These are phyloP conservation scores for Fonsecaea pedrosoi DNA, from an alignment of 2,329 filamentous ascomycete species.

Conservation along the genomic window DNA sequence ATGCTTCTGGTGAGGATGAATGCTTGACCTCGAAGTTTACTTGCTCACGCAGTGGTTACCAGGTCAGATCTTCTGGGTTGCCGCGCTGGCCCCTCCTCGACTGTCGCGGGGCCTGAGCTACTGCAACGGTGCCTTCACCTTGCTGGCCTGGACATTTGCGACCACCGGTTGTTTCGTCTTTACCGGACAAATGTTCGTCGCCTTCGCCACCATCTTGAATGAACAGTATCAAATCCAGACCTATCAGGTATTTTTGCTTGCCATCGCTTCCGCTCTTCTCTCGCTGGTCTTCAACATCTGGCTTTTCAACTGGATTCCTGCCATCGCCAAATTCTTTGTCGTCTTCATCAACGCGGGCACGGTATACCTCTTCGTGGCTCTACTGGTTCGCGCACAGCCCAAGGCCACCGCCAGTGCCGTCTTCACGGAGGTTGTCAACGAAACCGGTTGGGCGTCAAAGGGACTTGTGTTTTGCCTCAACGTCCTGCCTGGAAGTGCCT, in stretches of 20 bases:
- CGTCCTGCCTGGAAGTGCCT: conserved; percentile 13
- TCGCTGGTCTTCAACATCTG: too few species aligned
- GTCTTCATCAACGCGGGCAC: conserved; percentile 30
- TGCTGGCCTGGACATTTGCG: conserved; percentile 51
- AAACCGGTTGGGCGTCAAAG: conserved; percentile 41
- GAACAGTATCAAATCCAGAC: conserved; percentile 2
- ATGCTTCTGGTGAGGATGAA: conserved; percentile 55
- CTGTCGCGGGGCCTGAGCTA: conserved; percentile 57
- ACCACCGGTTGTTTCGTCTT: conserved; percentile 62
- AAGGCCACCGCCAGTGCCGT: conserved; percentile 31
- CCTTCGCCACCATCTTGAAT: too few species aligned
- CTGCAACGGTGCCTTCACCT: conserved; percentile 47
- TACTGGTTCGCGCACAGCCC: conserved; percentile 37
- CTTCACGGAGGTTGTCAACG: conserved; percentile 35
- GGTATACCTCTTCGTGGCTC: conserved; percentile 39
- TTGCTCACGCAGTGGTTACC: too few species aligned
- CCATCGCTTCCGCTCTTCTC: conserved; percentile 20
- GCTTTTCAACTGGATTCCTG: conserved; percentile 28
- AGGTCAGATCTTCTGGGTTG: conserved; percentile 13
- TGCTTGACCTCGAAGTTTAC: background rate
- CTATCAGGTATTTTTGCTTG: conserved; percentile 21
- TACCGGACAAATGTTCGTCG: conserved; percentile 3
- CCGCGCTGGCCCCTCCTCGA: conserved; percentile 51
- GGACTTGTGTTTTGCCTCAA: conserved; percentile 35
- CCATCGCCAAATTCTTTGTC: conserved; percentile 17